Evolutionary conservation across 257 asterid species (phyloP).

Genomic region (Knoxia roxburghii): DNA sequence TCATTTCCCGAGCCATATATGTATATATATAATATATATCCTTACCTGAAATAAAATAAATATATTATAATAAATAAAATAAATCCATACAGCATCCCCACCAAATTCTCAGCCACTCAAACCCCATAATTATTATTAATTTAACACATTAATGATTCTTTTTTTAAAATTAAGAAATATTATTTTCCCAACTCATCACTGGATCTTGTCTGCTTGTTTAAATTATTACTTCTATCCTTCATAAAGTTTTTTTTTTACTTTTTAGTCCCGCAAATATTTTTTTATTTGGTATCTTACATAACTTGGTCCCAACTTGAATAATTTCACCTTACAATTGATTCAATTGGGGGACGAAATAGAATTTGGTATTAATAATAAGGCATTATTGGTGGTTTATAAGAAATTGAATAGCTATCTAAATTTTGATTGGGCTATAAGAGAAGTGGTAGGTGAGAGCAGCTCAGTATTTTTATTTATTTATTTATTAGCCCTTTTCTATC

Average conservation of each 20-base stretch:
- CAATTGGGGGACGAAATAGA: neutral
- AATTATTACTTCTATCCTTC: neutral
- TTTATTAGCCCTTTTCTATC: neutral
- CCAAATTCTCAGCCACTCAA: slow-evolving; percentile 6
- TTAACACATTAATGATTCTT: neutral
- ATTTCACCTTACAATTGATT: no score
- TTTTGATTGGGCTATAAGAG: neutral
- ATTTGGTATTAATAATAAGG: neutral
- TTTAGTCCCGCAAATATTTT: no score
- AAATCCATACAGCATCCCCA: neutral
- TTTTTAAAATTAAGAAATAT: neutral
- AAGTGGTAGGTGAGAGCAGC: neutral
- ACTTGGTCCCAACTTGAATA: no score
- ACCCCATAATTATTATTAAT: neutral
- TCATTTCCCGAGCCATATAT: neutral
- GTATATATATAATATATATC: neutral
- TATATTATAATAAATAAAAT: neutral
- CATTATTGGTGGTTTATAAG: neutral
- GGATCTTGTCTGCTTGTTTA: neutral
- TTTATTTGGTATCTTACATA: no score
- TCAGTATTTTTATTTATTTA: neutral
- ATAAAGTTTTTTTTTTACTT: no score
- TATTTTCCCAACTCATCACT: neutral
- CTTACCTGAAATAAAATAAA: neutral
- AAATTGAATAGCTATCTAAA: neutral